Percentiles rank a stretch among this genome's conserved stretches.
These are phyloP conservation scores for Alternaria sp. DNA, from an alignment of 2,329 filamentous ascomycete species.

Conservation along the genomic window DNA sequence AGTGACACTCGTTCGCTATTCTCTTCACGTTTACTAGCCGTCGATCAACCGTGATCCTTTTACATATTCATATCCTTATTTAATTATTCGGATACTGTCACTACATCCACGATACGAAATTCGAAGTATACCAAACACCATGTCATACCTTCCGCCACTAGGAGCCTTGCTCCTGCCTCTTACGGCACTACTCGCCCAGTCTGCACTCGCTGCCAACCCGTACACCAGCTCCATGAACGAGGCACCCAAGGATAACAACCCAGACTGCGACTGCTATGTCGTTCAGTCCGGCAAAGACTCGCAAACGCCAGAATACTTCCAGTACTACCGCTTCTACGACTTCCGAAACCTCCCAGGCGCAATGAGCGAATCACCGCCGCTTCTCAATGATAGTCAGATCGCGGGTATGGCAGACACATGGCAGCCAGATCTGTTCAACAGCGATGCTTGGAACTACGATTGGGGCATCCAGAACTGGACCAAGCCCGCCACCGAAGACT, in stretches of 20 bases:
- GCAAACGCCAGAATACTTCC: slow-evolving; percentile 53
- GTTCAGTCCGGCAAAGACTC: slow-evolving; percentile 51
- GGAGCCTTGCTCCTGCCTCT: slow-evolving; percentile 35
- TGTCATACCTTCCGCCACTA: slow-evolving; percentile 25
- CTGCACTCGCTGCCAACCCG: slow-evolving; percentile 27
- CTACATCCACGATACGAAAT: background rate
- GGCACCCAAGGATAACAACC: slow-evolving; percentile 41
- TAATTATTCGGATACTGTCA: slow-evolving; percentile 2
- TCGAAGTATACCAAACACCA: background rate
- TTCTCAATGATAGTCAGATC: slow-evolving; percentile 31
- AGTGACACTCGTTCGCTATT: slow-evolving; percentile 15
- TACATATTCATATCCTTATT: slow-evolving; percentile 4
- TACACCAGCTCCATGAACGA: slow-evolving; percentile 39
- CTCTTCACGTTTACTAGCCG: slow-evolving; percentile 8
- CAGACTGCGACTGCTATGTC: slow-evolving; percentile 56
- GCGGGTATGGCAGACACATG: slow-evolving; percentile 30
- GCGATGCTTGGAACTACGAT: slow-evolving; percentile 45
- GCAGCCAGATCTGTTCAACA: slow-evolving; percentile 49
- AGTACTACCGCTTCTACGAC: slow-evolving; percentile 60
- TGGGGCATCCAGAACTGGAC: slow-evolving; percentile 55
- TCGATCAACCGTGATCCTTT: slow-evolving; percentile 7
- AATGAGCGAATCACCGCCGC: slow-evolving; percentile 30
- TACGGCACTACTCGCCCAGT: slow-evolving; percentile 27
- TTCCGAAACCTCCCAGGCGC: slow-evolving; percentile 52
- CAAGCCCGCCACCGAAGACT: slow-evolving; percentile 44